phyloP scores from a whole-genome alignment of 768 basidiomycete species.

The Gloeopeniophorella convolvens region DNA sequence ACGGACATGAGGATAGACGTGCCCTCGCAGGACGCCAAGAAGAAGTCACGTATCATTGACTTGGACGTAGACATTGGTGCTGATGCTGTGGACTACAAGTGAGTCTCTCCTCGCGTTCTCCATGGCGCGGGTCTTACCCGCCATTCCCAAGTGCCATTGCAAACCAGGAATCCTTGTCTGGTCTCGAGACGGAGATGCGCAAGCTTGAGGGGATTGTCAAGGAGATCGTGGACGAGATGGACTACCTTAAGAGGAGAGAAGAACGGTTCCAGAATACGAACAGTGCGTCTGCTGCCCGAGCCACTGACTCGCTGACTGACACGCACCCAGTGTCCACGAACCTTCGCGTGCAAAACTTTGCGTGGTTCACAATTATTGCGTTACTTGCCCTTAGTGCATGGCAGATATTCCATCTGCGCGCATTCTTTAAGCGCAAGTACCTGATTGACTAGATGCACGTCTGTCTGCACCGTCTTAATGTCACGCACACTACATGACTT shows the following conservation, averaged over 20 bases:
- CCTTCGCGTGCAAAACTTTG: constrained; percentile 85
- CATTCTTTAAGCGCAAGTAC: constrained; percentile 96
- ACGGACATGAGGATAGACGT: constrained; percentile 1
- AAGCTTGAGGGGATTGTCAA: constrained; percentile 93
- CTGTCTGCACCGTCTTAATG: neutral
- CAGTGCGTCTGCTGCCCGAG: constrained; percentile 43
- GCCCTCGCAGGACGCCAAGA: constrained; percentile 37
- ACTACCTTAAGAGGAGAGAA: constrained; percentile 87
- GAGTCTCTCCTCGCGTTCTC: constrained; percentile 26
- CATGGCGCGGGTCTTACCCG: constrained; percentile 1
- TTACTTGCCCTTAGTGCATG: constrained; percentile 79
- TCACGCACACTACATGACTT: no score
- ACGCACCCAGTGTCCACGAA: constrained; percentile 76
- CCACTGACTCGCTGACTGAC: neutral
- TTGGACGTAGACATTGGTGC: constrained; percentile 97
- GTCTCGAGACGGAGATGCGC: constrained; percentile 96
- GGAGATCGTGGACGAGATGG: constrained; percentile 91
- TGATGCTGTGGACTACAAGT: constrained; percentile 99
- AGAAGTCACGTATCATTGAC: constrained; percentile 69
- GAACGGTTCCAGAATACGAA: constrained; percentile 85
- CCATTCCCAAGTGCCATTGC: constrained; percentile 75
- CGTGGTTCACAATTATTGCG: constrained; percentile 78
- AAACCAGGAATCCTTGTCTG: constrained; percentile 93
- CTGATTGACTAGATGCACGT: constrained; percentile 56
- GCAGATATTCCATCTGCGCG: constrained; percentile 92